Evolutionary conservation across 306 rosid genomes (phyloP).

Genomic region (Betula pendula): DNA sequence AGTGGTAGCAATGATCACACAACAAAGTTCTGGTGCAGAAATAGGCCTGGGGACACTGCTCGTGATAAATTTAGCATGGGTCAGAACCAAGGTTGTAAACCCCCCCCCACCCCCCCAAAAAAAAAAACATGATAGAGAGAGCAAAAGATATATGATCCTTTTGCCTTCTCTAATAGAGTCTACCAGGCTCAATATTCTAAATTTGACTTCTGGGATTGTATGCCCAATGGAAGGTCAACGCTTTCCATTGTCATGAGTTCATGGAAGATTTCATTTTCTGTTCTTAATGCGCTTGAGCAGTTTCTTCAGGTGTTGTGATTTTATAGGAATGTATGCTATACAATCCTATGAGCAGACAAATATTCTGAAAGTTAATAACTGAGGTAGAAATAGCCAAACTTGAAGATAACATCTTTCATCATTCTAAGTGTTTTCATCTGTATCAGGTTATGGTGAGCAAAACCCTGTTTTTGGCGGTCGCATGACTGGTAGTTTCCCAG

Average conservation of each 20-base stretch:
- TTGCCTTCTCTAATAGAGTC: neutral
- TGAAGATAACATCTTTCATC: constrained; percentile 19
- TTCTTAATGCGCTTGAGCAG: neutral
- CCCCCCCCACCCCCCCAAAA: neutral
- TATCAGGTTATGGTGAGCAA: constrained; percentile 84
- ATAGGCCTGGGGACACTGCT: constrained; percentile 91
- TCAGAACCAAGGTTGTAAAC: constrained; percentile 58
- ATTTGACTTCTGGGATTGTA: neutral
- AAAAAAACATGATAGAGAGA: neutral
- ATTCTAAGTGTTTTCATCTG: constrained; percentile 26
- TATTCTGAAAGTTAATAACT: constrained; percentile 13
- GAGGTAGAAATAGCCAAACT: constrained; percentile 16
- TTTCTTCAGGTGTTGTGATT: neutral
- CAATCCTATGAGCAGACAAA: neutral
- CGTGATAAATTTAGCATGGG: constrained; percentile 78
- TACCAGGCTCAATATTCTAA: neutral
- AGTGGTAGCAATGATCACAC: constrained; percentile 99
- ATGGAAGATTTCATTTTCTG: neutral
- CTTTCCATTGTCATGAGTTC: neutral
- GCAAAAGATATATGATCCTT: neutral
- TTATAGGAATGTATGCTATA: neutral
- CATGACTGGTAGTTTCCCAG: constrained; percentile 59
- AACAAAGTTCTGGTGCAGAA: constrained; percentile 96
- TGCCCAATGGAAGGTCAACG: neutral
- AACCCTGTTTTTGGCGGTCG: constrained; percentile 69